These are phyloP conservation scores for Telopea speciosissima DNA, from an alignment of 177 flowering plant species.

Conservation along the genomic window DNA sequence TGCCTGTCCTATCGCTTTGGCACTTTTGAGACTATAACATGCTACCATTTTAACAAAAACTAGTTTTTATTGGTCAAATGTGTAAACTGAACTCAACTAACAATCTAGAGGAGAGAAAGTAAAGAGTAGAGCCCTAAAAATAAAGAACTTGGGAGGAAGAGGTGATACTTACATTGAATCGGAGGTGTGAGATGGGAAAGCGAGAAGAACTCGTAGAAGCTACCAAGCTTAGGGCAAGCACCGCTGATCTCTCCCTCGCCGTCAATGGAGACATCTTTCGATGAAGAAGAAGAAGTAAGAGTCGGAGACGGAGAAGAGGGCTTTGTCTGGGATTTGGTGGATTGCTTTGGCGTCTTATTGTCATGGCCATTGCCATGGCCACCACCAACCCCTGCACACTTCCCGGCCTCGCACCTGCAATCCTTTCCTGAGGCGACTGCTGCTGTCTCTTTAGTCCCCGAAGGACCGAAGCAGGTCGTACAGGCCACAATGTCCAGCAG, in stretches of 20 bases:
- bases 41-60: no score
- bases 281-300: conserved; percentile 2
- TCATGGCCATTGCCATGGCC: conserved; percentile 14
- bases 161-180: conserved; percentile 52
- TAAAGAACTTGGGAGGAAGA: conserved; percentile 11
- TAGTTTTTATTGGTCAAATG: no score
- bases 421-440: conserved; percentile 25
- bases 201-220: conserved; percentile 95
- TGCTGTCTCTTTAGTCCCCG: conserved; percentile 11
- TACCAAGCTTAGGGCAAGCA: conserved; percentile 68
- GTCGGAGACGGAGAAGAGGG: conserved; percentile 2
- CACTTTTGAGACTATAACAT: no score
- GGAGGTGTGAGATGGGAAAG: conserved; percentile 93
- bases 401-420: conserved; percentile 33
- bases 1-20: no score
- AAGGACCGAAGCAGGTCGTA: conserved; percentile 80
- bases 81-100: no score
- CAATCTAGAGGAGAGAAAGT: no score
- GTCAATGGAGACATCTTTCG: conserved; percentile 40
- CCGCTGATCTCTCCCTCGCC: conserved; percentile 70
- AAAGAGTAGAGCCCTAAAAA: background rate
- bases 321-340: conserved; percentile 24
- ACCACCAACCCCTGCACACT: conserved; percentile 26
- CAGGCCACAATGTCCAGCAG: conserved; percentile 86
- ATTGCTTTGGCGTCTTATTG: conserved; percentile 27